Percentiles rank a stretch among this genome's conserved stretches.
phyloP scores from a whole-genome alignment of 1,284 basidiomycete genomes.

The Phellopilus nigrolimitatus region DNA sequence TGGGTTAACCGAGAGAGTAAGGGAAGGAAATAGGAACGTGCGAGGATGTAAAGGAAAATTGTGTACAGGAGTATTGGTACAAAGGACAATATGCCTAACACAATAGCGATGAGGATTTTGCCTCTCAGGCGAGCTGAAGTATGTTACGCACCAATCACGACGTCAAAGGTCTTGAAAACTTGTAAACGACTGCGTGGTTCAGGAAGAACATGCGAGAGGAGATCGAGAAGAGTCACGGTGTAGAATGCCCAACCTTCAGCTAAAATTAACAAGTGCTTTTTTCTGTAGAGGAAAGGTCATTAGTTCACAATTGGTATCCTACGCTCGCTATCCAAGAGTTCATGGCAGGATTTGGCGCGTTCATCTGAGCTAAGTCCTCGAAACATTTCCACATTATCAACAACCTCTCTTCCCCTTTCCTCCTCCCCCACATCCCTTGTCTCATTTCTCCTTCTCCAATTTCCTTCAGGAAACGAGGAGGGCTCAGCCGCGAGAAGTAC shows the following conservation, averaged over 20 bases:
- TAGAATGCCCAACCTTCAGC: slow-evolving; percentile 61
- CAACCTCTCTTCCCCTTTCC: too few relatives aligned
- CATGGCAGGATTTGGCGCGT: too few relatives aligned
- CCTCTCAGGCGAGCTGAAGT: neutral
- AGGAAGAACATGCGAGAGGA: slow-evolving; percentile 52
- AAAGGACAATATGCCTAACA: slow-evolving; percentile 48
- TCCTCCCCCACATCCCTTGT: too few relatives aligned
- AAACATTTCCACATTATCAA: too few relatives aligned
- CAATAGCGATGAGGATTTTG: slow-evolving; percentile 8
- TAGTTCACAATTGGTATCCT: neutral
- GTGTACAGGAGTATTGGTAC: slow-evolving; percentile 54
- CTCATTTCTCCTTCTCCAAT: too few relatives aligned
- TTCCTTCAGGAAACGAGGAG: too few relatives aligned
- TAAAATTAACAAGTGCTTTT: slow-evolving; percentile 53
- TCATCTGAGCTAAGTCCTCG: too few relatives aligned
- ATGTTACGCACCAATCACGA: slow-evolving; percentile 39
- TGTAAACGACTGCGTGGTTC: slow-evolving; percentile 38
- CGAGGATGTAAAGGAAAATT: slow-evolving; percentile 49
- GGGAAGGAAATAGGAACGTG: slow-evolving; percentile 43
- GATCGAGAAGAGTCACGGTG: slow-evolving; percentile 52
- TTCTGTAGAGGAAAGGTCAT: slow-evolving; percentile 23
- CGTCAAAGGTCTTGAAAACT: slow-evolving; percentile 38
- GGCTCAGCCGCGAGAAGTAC: too few relatives aligned
- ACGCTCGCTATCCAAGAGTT: too few relatives aligned
- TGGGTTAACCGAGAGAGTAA: slow-evolving; percentile 47